Percentiles rank a stretch among this genome's conserved stretches.
Evolutionary conservation across 2,329 filamentous ascomycete species (phyloP).

Genomic region (Sporothrix protearum): DNA sequence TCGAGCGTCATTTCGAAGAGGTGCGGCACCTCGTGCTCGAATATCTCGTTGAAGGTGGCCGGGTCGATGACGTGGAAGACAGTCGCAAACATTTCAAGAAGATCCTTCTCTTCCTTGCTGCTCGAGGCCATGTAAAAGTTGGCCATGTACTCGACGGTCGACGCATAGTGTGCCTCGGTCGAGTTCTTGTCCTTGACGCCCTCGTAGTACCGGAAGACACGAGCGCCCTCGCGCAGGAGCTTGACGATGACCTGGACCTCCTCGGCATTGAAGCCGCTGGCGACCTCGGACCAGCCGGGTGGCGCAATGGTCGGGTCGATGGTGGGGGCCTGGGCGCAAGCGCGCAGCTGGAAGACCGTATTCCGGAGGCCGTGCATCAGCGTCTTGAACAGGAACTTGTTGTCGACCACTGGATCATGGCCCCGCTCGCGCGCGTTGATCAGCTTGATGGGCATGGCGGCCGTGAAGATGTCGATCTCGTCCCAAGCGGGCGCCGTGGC

Average conservation of each 20-base stretch:
- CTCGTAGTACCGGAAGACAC: slow-evolving; percentile 95
- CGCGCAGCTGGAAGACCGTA: slow-evolving; percentile 90
- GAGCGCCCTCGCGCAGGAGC: slow-evolving; percentile 91
- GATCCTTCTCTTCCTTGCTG: slow-evolving; percentile 92
- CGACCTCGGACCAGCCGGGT: slow-evolving; percentile 89
- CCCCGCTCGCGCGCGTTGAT: slow-evolving; percentile 85
- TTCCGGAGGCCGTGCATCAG: slow-evolving; percentile 94
- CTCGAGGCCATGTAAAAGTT: slow-evolving; percentile 94
- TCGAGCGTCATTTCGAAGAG: slow-evolving; percentile 98
- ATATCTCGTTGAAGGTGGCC: slow-evolving; percentile 97
- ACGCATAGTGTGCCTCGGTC: slow-evolving; percentile 69
- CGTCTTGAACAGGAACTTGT: slow-evolving; percentile 97
- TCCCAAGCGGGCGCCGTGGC: slow-evolving; percentile 86
- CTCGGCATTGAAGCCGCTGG: slow-evolving; percentile 93
- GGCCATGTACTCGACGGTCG: slow-evolving; percentile 85
- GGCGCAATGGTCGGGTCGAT: slow-evolving; percentile 78
- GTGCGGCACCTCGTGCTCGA: slow-evolving; percentile 93
- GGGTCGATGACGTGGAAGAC: slow-evolving; percentile 98
- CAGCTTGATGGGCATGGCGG: slow-evolving; percentile 91
- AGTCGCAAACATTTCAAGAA: slow-evolving; percentile 94
- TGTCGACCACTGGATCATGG: slow-evolving; percentile 87
- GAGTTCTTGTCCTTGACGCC: slow-evolving; percentile 63
- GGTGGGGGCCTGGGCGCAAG: slow-evolving; percentile 71
- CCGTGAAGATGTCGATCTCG: slow-evolving; percentile 88
- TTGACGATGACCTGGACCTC: slow-evolving; percentile 96